These are phyloP conservation scores for Buddleja alternifolia DNA, from an alignment of 257 asterid genomes.

Conservation along the genomic window DNA sequence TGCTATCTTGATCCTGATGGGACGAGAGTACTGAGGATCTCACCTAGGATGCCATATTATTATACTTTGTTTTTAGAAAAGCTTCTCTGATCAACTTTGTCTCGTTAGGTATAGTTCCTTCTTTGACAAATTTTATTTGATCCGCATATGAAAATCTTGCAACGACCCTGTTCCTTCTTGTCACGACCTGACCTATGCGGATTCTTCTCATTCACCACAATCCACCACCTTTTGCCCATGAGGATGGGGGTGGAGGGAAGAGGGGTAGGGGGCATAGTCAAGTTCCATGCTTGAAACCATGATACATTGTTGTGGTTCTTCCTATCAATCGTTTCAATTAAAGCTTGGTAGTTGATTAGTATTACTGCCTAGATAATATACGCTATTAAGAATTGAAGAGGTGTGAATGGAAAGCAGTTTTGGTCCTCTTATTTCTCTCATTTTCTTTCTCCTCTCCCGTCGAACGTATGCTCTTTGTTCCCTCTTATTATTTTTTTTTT, in stretches of 20 bases:
- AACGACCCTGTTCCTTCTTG: background rate
- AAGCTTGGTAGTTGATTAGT: slow-evolving; percentile 12
- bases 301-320: background rate
- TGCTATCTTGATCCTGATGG: background rate
- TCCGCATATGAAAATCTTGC: background rate
- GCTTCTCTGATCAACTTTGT: slow-evolving; percentile 14
- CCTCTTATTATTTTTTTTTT: too few species aligned
- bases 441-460: too few species aligned
- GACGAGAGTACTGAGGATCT: background rate
- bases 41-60: background rate
- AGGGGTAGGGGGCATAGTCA: background rate
- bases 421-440: too few species aligned
- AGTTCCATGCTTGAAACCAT: background rate
- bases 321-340: background rate
- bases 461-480: too few species aligned
- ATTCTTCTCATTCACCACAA: slow-evolving; percentile 6
- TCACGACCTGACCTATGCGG: slow-evolving; percentile 12
- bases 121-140: slow-evolving; percentile 9
- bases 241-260: background rate
- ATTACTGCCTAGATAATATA: slow-evolving; percentile 14
- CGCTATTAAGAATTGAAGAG: too few species aligned
- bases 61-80: slow-evolving; percentile 7
- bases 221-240: background rate
- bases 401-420: too few species aligned
- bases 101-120: slow-evolving; percentile 17